Conservation (phyloP, 306 rosid genomes). For the Fragaria iinumae region DNA sequence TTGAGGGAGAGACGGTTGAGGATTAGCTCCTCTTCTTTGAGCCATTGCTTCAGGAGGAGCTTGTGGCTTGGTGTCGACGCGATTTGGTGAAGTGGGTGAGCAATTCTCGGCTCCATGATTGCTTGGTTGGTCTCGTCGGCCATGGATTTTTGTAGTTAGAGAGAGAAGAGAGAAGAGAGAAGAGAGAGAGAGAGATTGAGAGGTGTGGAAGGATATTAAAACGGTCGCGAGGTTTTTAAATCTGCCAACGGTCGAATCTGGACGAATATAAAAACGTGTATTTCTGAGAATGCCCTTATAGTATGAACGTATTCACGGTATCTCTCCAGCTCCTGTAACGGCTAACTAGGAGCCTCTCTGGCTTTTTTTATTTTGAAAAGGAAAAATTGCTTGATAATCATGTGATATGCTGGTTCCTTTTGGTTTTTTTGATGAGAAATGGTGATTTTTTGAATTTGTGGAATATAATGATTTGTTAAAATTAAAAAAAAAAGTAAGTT, state of each 20-base stretch:
- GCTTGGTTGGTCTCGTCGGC: slow-evolving; percentile 45
- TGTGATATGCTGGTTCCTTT: too few relatives aligned
- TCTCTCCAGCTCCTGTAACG: slow-evolving; percentile 22
- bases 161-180: not conserved
- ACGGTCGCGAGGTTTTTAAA: slow-evolving; percentile 28
- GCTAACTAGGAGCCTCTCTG: slow-evolving; percentile 22
- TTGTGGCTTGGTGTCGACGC: slow-evolving; percentile 89
- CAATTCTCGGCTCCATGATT: slow-evolving; percentile 68
- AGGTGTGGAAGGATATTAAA: slow-evolving; percentile 1
- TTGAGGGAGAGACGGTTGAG: slow-evolving; percentile 61
- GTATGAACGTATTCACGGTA: not conserved
- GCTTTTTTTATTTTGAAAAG: not conserved
- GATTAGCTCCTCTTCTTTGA: slow-evolving; percentile 86
- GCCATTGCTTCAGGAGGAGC: slow-evolving; percentile 97
- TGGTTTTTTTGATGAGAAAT: too few relatives aligned
- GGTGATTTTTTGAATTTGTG: too few relatives aligned
- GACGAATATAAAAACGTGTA: not conserved
- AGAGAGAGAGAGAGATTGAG: not conserved
- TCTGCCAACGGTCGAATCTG: slow-evolving; percentile 64
- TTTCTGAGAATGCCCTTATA: slow-evolving; percentile 29
- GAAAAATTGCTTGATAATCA: too few relatives aligned
- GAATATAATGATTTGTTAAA: too few relatives aligned
- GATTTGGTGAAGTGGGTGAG: slow-evolving; percentile 92
- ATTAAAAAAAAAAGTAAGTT: too few relatives aligned
- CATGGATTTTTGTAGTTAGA: slow-evolving; percentile 30